phyloP scores from a whole-genome alignment of 1,139 yeast species.

The Oligophagozyma castellii region DNA sequence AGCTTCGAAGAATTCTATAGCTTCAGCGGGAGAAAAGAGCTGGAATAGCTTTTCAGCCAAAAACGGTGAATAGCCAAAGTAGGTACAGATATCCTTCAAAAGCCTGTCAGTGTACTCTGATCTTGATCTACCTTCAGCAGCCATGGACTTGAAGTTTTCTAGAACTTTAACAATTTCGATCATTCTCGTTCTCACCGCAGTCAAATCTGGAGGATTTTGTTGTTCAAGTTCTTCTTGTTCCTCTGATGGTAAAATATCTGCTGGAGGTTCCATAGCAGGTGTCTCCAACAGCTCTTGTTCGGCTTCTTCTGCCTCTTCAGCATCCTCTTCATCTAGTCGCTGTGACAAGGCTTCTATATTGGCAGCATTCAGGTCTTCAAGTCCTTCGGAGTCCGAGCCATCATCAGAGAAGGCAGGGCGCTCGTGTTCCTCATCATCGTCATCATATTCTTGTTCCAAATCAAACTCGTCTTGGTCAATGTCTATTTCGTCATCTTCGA shows the following conservation, averaged over 20 bases:
- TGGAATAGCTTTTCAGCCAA: constrained; percentile 88
- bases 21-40: constrained; percentile 87
- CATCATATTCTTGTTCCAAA: constrained; percentile 34
- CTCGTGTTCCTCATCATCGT: constrained; percentile 39
- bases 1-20: constrained; percentile 96
- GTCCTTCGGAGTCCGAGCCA: constrained; percentile 56
- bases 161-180: constrained; percentile 91
- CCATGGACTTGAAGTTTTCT: constrained; percentile 74
- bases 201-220: constrained; percentile 55
- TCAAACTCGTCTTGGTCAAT: constrained; percentile 53
- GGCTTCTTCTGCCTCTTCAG: constrained; percentile 62
- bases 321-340: constrained; percentile 58
- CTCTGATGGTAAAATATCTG: constrained; percentile 48
- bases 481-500: constrained; percentile 32
- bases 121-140: constrained; percentile 80
- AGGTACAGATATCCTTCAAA: constrained; percentile 73
- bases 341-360: constrained; percentile 75
- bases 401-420: constrained; percentile 81
- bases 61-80: constrained; percentile 93
- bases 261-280: constrained; percentile 53
- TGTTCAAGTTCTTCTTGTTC: constrained; percentile 35
- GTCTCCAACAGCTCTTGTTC: constrained; percentile 58
- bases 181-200: constrained; percentile 82
- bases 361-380: constrained; percentile 68
- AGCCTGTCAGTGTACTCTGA: constrained; percentile 67